These are phyloP conservation scores for Penicillium digitatum DNA, from an alignment of 2,329 filamentous ascomycete species.

Conservation along the genomic window DNA sequence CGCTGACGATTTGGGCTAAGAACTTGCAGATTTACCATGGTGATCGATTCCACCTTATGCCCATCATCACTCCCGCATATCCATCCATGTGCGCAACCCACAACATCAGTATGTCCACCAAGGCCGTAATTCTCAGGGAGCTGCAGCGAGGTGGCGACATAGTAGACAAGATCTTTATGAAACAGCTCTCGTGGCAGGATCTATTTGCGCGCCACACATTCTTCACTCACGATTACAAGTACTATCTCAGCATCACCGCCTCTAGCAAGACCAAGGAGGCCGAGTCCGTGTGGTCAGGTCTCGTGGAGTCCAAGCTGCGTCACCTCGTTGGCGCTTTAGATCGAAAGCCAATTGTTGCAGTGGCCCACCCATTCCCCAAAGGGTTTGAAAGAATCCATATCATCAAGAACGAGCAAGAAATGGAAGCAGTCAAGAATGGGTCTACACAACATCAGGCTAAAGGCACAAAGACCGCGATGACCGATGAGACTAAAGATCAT, in stretches of 20 bases:
- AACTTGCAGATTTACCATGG: conserved; percentile 65
- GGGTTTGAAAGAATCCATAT: conserved; percentile 79
- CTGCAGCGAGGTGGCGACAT: conserved; percentile 73
- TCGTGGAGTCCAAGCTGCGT: conserved; percentile 89
- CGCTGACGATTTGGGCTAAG: conserved; percentile 1
- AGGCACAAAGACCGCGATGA: conserved; percentile 50
- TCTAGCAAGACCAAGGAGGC: conserved; percentile 79
- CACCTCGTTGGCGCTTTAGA: conserved; percentile 80
- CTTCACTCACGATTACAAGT: conserved; percentile 89
- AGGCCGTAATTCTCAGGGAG: conserved; percentile 77
- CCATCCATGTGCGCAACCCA: conserved; percentile 97
- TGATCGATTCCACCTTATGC: conserved; percentile 88
- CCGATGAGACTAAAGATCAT: conserved; percentile 50
- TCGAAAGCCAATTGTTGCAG: conserved; percentile 69
- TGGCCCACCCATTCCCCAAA: conserved; percentile 90
- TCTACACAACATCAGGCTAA: conserved; percentile 58
- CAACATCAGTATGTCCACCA: conserved; percentile 84
- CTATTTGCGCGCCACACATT: conserved; percentile 88
- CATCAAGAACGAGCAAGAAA: conserved; percentile 60
- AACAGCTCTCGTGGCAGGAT: conserved; percentile 76
- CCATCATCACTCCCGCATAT: conserved; percentile 95
- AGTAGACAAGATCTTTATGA: conserved; percentile 72
- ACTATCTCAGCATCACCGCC: conserved; percentile 85
- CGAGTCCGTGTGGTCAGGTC: conserved; percentile 81
- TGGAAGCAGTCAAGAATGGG: conserved; percentile 60